phyloP scores from a whole-genome alignment of 495 filamentous ascomycete species.

The Hypoxylon fragiforme region DNA sequence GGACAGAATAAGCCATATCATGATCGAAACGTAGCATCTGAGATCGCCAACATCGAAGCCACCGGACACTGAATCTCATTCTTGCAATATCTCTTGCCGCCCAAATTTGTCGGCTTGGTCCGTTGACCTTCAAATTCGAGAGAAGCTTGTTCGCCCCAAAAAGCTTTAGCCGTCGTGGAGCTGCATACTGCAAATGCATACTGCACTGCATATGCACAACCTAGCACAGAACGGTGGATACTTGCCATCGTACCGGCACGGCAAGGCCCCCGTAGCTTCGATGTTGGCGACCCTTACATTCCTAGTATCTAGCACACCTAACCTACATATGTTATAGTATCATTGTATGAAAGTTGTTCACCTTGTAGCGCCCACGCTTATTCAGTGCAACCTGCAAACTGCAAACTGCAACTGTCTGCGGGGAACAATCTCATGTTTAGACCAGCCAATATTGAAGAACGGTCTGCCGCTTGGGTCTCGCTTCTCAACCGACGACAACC shows the following conservation, averaged over 20 bases:
- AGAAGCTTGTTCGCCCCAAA: not conserved
- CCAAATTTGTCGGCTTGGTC: too few relatives aligned
- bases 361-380: slow-evolving; percentile 34
- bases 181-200: slow-evolving; percentile 24
- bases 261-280: slow-evolving; percentile 31
- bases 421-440: slow-evolving; percentile 27
- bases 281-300: slow-evolving; percentile 8
- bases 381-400: slow-evolving; percentile 32
- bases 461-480: slow-evolving; percentile 48
- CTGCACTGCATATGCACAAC: slow-evolving; percentile 25
- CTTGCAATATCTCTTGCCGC: slow-evolving; percentile 12
- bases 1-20: too few relatives aligned
- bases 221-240: slow-evolving; percentile 32
- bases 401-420: slow-evolving; percentile 35
- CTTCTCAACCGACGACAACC: slow-evolving; percentile 35
- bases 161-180: slow-evolving; percentile 6
- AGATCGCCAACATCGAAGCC: too few relatives aligned
- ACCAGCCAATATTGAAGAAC: slow-evolving; percentile 54
- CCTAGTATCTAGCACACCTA: too few relatives aligned
- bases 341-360: slow-evolving; percentile 1
- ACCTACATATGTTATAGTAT: slow-evolving; percentile 1
- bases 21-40: too few relatives aligned
- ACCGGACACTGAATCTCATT: too few relatives aligned
- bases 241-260: slow-evolving; percentile 32
- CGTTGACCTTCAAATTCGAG: too few relatives aligned